These are phyloP conservation scores for Hypomontagnella submonticulosa DNA, from an alignment of 495 filamentous ascomycete species.

Conservation along the genomic window DNA sequence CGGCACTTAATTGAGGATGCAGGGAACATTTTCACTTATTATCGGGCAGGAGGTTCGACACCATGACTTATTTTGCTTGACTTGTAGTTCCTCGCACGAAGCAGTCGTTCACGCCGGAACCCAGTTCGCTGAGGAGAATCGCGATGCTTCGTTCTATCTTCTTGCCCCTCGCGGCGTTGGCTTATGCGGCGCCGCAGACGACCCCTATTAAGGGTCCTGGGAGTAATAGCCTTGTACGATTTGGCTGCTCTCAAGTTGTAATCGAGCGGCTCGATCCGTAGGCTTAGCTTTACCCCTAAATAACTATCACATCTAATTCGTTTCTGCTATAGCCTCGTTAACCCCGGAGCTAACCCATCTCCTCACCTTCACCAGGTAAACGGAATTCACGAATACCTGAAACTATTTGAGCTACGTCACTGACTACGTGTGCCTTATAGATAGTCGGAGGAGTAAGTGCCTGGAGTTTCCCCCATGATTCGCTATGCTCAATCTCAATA, in stretches of 20 bases:
- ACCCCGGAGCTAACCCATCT: conserved; percentile 42
- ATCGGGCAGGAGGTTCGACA: not conserved
- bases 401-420: not conserved
- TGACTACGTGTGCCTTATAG: conserved; percentile 22
- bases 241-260: conserved; percentile 44
- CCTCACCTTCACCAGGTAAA: conserved; percentile 41
- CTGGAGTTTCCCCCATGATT: not conserved
- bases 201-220: conserved; percentile 40
- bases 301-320: conserved; percentile 6
- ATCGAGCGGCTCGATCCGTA: conserved; percentile 46
- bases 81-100: not conserved
- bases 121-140: not conserved
- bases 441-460: conserved; percentile 39
- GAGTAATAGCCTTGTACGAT: conserved; percentile 39
- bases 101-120: too few species aligned
- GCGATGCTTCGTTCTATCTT: conserved; percentile 34
- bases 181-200: conserved; percentile 31
- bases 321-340: conserved; percentile 35
- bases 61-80: not conserved
- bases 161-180: conserved; percentile 21
- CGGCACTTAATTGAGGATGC: too few species aligned
- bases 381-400: not conserved
- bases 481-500: conserved; percentile 2
- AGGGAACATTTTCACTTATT: too few species aligned
- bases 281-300: not conserved